phyloP scores from a whole-genome alignment of 306 rosid species.

The peach (Prunus persica) region DNA sequence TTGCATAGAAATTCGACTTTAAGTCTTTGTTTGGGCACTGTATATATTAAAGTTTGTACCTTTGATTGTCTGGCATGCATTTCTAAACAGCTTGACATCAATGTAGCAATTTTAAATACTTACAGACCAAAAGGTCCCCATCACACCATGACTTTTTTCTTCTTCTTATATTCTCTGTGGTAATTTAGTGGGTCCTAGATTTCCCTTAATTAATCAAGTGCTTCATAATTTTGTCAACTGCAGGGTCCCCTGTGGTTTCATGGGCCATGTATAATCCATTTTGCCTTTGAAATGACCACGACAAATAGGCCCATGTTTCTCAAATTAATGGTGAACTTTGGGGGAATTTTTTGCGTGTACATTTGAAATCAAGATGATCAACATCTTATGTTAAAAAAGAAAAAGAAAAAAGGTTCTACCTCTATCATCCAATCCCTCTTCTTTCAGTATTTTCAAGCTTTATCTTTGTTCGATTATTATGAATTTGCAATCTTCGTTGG shows the following conservation, averaged over 20 bases:
- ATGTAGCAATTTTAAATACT: too few relatives aligned
- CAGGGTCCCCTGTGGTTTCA: neutral
- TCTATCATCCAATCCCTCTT: too few relatives aligned
- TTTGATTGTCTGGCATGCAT: neutral
- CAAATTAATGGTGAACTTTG: neutral
- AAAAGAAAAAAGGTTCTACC: too few relatives aligned
- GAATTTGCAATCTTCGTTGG: fast-evolving
- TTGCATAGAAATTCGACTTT: too few relatives aligned
- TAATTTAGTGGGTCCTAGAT: neutral
- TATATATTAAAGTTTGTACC: too few relatives aligned
- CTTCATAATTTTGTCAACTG: neutral
- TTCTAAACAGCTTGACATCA: neutral
- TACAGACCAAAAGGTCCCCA: neutral
- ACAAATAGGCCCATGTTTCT: neutral
- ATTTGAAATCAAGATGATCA: too few relatives aligned
- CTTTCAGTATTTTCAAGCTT: too few relatives aligned
- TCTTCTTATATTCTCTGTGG: neutral
- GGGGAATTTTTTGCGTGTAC: neutral
- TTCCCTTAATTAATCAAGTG: neutral
- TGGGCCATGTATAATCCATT: too few relatives aligned
- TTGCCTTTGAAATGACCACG: neutral
- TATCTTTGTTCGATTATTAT: fast-evolving
- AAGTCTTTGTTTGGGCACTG: too few relatives aligned
- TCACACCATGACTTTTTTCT: neutral
- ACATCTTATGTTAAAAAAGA: too few relatives aligned